These are phyloP conservation scores for Lentinula detonsa DNA, from an alignment of 768 basidiomycete genomes.

Conservation along the genomic window DNA sequence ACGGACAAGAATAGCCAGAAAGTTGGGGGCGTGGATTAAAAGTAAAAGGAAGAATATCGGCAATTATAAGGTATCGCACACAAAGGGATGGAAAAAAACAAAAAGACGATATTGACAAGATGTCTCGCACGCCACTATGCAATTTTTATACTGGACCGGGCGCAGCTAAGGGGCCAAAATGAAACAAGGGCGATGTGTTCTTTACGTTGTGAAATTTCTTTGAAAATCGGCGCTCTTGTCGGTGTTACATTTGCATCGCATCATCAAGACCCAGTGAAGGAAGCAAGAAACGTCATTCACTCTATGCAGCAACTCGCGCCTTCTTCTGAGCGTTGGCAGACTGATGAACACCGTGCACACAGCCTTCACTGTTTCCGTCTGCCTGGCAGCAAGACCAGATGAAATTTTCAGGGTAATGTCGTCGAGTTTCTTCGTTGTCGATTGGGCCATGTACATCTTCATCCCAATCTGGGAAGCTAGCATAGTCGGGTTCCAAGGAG, in stretches of 20 bases:
- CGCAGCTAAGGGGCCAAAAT: neutral
- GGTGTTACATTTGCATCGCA: neutral
- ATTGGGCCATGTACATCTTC: constrained; percentile 40
- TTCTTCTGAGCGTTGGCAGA: neutral
- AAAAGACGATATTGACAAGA: neutral
- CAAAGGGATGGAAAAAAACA: neutral
- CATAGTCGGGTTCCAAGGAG: constrained; percentile 32
- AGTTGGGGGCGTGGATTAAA: neutral
- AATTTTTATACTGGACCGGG: neutral
- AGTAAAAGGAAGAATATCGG: neutral
- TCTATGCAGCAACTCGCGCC: neutral
- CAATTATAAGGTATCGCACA: neutral
- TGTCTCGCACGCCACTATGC: constrained; percentile 3
- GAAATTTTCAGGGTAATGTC: constrained; percentile 40
- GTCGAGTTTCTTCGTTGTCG: constrained; percentile 33
- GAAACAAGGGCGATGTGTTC: too few relatives aligned
- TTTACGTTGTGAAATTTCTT: too few relatives aligned
- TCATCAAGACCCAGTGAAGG: neutral
- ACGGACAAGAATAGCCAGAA: neutral
- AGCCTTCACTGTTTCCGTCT: constrained; percentile 27
- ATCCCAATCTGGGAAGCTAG: constrained; percentile 40
- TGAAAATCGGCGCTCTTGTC: neutral
- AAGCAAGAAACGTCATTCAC: neutral
- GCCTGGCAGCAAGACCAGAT: constrained; percentile 46
- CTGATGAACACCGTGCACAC: constrained; percentile 15